Base-by-base conservation (phyloP, 2,329 filamentous ascomycete species). In the Pestalotiopsis sp. region DNA sequence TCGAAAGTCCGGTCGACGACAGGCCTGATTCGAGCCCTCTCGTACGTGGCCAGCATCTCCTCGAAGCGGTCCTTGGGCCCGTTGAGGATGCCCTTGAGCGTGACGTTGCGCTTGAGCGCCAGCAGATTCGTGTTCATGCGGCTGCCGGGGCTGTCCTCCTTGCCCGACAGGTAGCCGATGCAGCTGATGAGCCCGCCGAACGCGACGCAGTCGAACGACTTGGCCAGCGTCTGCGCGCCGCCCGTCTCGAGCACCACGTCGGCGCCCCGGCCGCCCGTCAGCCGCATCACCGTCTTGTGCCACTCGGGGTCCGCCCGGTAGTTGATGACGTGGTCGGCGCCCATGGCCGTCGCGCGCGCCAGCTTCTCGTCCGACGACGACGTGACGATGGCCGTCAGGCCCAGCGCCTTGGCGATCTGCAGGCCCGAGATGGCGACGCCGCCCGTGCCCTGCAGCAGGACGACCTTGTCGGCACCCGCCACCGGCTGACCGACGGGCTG, bases 161-260 rank as follows among this genome's bases (percentile, higher is more conserved):
- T 79, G 4, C 80, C 81, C 4, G 76, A 78, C 3, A 82, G 70
- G 67, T 81, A 81, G 14, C 81, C 81, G 69, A 83, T 80, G 66
- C 76, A 74, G 71, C 77, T 82, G 72, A 89, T 86, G 4, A 85
- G 72, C 0, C 86, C 87, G 26, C 86, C 86, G 72, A 88, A 86
- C 1, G 84, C 80, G 7, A 88, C 78, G 65, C 82, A 84, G 58
- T 83, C 80, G 72, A 88, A 85, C 2, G 83, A 86, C 76, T 85
- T 83, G 52, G 78, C 78, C 22, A 89, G 74, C 0, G 86, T 89
- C 64, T 79, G 74, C 2, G 84, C 81, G 2, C 86, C 86, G 35
- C 85, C 86, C 55, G 81, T 83, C 71, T 89, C 87, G 68, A 89
- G 81, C 64, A 89, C 82, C 58, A 86, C 78, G 76, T 88, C 85